Percentiles rank a stretch among this genome's conserved stretches.
phyloP scores from a whole-genome alignment of 176 grass and related monocot species.

The Carex cristatella region DNA sequence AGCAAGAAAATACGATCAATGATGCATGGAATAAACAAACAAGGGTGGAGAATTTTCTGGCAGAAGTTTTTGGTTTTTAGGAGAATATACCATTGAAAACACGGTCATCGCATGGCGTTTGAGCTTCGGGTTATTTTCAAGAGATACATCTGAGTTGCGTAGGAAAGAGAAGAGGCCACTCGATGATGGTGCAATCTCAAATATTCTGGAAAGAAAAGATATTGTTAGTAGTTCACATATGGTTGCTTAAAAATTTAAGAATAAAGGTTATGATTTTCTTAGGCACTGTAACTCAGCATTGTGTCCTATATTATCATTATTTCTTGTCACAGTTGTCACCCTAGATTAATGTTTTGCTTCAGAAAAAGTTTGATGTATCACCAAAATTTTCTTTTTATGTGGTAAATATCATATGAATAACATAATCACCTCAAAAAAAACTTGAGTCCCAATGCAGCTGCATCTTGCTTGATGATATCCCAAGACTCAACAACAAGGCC shows the following conservation, averaged over 20 bases:
- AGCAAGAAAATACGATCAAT: not conserved
- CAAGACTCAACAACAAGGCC: slow-evolving; percentile 36
- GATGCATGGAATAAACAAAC: not conserved
- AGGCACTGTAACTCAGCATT: not conserved
- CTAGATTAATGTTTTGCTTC: not conserved
- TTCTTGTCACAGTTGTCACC: not conserved
- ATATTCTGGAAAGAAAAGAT: slow-evolving; percentile 13
- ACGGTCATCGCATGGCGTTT: slow-evolving; percentile 61
- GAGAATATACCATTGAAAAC: slow-evolving; percentile 47
- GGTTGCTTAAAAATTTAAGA: not conserved
- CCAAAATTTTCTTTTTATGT: not conserved
- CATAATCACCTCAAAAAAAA: slow-evolving; percentile 40
- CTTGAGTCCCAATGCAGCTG: slow-evolving; percentile 31
- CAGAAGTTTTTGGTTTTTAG: not conserved
- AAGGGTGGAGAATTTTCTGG: not conserved
- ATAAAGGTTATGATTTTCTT: not conserved
- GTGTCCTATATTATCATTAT: not conserved
- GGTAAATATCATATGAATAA: not conserved
- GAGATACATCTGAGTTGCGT: slow-evolving; percentile 37
- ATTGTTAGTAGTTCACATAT: not conserved
- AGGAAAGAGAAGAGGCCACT: slow-evolving; percentile 37
- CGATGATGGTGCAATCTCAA: slow-evolving; percentile 40
- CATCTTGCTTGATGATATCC: slow-evolving; percentile 41
- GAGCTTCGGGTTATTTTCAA: slow-evolving; percentile 77
- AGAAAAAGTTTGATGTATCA: not conserved